These are phyloP conservation scores for Botrytis tulipae DNA, from an alignment of 2,329 filamentous ascomycete species.

Conservation along the genomic window DNA sequence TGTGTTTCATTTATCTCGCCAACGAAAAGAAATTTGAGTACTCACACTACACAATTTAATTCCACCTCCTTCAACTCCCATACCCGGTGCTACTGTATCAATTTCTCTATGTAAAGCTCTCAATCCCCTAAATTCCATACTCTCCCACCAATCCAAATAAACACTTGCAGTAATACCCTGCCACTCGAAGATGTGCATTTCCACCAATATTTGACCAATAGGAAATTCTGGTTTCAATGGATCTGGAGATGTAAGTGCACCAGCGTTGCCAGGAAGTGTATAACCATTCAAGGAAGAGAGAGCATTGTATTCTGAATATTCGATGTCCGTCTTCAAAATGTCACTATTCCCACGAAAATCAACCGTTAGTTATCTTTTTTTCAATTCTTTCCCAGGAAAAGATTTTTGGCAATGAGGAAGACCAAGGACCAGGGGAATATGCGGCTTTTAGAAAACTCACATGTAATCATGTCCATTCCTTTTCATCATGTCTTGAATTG, in stretches of 20 bases:
- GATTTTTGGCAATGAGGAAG: too few species aligned
- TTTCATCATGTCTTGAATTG: conserved; percentile 42
- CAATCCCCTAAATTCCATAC: conserved; percentile 35
- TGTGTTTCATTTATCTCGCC: too few species aligned
- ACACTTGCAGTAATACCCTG: conserved; percentile 26
- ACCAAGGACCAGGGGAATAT: not conserved
- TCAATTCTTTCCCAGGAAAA: not conserved
- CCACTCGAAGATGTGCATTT: conserved; percentile 31
- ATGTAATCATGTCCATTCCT: conserved; percentile 42
- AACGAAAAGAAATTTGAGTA: conserved; percentile 5
- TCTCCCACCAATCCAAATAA: conserved; percentile 37
- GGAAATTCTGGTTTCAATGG: conserved; percentile 29
- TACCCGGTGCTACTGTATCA: conserved; percentile 32
- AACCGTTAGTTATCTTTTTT: not conserved
- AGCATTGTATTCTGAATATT: conserved; percentile 41
- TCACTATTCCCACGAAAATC: conserved; percentile 33
- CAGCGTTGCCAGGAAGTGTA: conserved; percentile 12
- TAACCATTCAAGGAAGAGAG: conserved; percentile 32
- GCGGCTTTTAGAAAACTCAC: conserved; percentile 15
- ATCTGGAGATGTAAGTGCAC: conserved; percentile 4
- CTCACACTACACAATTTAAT: conserved; percentile 30
- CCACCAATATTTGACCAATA: conserved; percentile 33
- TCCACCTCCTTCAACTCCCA: conserved; percentile 27
- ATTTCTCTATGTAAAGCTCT: conserved; percentile 34
- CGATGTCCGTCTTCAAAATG: conserved; percentile 44